These are phyloP conservation scores for Pestalotiopsis sp. DNA, from an alignment of 2,329 filamentous ascomycete species.

Conservation along the genomic window DNA sequence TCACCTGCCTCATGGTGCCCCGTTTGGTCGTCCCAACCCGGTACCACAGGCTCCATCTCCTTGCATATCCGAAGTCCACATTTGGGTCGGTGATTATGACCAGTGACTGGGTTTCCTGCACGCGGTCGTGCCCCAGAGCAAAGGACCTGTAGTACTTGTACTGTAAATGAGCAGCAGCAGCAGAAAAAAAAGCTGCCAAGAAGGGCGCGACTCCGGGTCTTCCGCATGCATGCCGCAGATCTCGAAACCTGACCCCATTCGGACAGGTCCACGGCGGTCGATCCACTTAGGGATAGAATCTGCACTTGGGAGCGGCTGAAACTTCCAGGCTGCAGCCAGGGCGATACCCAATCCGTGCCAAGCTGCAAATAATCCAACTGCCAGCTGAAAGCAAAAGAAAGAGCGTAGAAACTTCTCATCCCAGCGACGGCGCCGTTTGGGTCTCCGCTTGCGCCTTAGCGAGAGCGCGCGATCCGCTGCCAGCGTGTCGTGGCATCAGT, in stretches of 20 bases:
- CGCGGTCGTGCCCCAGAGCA: background rate
- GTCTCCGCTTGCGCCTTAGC: background rate
- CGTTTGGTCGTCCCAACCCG: background rate
- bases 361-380: conserved; percentile 4
- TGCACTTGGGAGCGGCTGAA: background rate
- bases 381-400: conserved; percentile 1
- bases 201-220: background rate
- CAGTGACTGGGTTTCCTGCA: background rate
- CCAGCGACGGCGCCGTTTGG: background rate
- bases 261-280: background rate
- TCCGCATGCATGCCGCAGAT: conserved; percentile 5
- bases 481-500: conserved; percentile 1
- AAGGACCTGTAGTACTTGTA: background rate
- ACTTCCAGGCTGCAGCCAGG: conserved; percentile 10
- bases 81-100: background rate
- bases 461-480: conserved; percentile 6
- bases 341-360: conserved; percentile 3
- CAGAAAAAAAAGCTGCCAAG: background rate
- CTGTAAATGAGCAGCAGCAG: background rate
- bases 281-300: conserved; percentile 3
- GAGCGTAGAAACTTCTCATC: background rate
- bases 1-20: background rate
- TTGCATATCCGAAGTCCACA: conserved; percentile 3
- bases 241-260: background rate
- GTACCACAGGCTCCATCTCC: background rate